phyloP scores from a whole-genome alignment of 108 stramenopile species.

The Cyclotella atomus region DNA sequence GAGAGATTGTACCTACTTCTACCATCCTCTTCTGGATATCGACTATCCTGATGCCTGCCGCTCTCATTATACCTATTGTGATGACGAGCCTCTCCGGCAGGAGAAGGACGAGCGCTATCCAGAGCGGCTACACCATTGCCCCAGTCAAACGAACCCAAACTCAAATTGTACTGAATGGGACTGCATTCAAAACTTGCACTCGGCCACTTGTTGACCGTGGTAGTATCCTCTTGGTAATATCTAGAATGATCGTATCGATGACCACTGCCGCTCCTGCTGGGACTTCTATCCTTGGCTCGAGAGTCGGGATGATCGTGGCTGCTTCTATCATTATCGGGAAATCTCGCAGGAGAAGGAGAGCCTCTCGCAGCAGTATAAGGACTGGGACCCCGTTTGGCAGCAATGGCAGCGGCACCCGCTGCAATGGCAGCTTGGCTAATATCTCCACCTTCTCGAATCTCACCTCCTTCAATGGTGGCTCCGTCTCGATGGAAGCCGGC shows the following conservation, averaged over 20 bases:
- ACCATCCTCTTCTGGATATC: slow-evolving; percentile 2
- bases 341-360: background rate
- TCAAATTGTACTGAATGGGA: slow-evolving; percentile 4
- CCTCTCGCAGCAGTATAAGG: background rate
- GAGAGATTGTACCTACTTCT: slow-evolving; percentile 6
- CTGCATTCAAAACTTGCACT: background rate
- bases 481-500: background rate
- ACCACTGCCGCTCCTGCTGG: background rate
- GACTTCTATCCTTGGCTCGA: too few species aligned
- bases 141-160: slow-evolving; percentile 23
- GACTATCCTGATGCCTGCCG: background rate
- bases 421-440: background rate
- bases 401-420: background rate
- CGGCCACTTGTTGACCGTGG: background rate
- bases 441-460: too few species aligned
- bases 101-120: background rate
- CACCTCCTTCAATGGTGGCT: background rate
- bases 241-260: background rate
- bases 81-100: background rate
- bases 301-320: background rate
- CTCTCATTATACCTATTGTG: background rate
- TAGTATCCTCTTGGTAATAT: background rate
- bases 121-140: background rate
- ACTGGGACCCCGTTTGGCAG: background rate
- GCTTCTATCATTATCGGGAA: background rate